Base-by-base conservation (phyloP, 2,329 filamentous ascomycete genomes). In the Pestalotiopsis sp. region DNA sequence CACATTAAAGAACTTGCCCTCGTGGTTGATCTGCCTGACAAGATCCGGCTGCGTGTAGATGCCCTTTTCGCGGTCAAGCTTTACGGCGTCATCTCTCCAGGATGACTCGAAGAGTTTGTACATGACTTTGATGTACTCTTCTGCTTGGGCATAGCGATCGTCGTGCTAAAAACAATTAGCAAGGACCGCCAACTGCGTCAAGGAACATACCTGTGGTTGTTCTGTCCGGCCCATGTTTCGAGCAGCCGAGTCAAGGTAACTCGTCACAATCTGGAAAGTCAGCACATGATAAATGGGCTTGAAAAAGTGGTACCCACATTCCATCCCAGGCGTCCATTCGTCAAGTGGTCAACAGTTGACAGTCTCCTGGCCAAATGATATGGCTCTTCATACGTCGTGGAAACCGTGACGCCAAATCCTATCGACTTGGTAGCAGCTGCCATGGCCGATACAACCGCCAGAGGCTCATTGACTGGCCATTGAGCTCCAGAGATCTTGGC, bases 371-470 rank as follows among this genome's bases (percentile, higher is more conserved):
- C 91, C 25, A 93, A 81, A 72, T 92, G 89, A 74, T 91, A 93
- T 0, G 91, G 91, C 74, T 90, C 87, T 74, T 93, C 91, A 70
- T 93, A 93, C 0, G 90, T 92, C 1, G 91, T 92, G 2, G 88
- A 88, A 1, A 90, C 87, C 0, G 91, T 93, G 4, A 93, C 89
- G 0, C 91, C 91, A 71, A 93, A 93, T 0, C 87, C 89, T 36
- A 94, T 86, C 70, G 84, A 91, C 74, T 90, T 85, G 0, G 91
- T 93, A 0, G 83, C 91, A 0, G 91, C 90, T 1, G 91, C 91
- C 90, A 93, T 92, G 0, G 90, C 90, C 1, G 90, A 85, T 1
- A 93, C 83, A 0, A 90, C 85, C 1, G 86, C 85, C 2, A 93
- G 75, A 0, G 91, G 91, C 75, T 93, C 91, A 31, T 92, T 92